These are phyloP conservation scores for Triadica sebifera DNA, from an alignment of 345 rosid species.

Conservation along the genomic window DNA sequence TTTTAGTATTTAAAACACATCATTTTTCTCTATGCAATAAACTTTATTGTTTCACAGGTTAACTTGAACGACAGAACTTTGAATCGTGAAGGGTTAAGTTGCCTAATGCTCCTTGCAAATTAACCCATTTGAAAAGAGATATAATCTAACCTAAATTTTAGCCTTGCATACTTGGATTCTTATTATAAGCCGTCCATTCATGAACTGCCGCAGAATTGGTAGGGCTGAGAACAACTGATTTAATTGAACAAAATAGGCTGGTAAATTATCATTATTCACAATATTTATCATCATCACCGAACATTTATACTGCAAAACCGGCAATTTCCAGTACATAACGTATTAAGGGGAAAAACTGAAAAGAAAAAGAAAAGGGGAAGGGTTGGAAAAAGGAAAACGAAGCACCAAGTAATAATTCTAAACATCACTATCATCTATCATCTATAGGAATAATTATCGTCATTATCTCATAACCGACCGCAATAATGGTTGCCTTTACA, in stretches of 20 bases:
- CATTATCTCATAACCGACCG: constrained; percentile 22
- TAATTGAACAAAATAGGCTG: not conserved
- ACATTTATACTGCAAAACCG: not conserved
- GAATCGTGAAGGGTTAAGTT: not conserved
- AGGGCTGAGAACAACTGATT: too few relatives aligned
- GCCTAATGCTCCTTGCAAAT: not conserved
- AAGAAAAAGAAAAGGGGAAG: not conserved
- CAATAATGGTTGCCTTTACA: constrained; percentile 36
- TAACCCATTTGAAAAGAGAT: too few relatives aligned
- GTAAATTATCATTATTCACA: not conserved
- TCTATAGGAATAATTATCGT: constrained; percentile 8
- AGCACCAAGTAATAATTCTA: constrained; percentile 13
- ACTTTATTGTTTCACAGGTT: too few relatives aligned
- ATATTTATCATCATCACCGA: not conserved
- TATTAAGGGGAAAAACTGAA: not conserved
- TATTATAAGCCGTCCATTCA: too few relatives aligned
- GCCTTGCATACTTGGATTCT: too few relatives aligned
- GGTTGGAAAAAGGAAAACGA: not conserved
- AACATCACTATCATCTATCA: constrained; percentile 7
- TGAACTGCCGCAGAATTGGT: too few relatives aligned
- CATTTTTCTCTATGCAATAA: too few relatives aligned
- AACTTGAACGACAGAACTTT: too few relatives aligned
- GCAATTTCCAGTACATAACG: not conserved
- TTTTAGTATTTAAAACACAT: too few relatives aligned
- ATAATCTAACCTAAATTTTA: too few relatives aligned